Percentiles rank a stretch among this genome's conserved stretches.
Conservation (phyloP, 2,329 filamentous ascomycete genomes). For the Rutstroemia sp. region DNA sequence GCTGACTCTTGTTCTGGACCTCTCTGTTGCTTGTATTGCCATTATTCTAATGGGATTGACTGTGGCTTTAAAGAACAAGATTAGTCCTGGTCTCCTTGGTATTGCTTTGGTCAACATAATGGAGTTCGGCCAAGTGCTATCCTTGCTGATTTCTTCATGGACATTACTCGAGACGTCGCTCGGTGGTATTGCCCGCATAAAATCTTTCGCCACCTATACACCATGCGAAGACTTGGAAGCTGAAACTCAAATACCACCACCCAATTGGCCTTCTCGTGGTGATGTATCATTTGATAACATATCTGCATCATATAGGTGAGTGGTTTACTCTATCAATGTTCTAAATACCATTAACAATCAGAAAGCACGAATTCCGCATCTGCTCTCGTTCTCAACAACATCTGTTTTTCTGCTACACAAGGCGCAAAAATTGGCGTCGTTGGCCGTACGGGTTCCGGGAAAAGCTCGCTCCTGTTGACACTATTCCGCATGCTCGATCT, state of each 20-base stretch:
- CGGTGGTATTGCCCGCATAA: slow-evolving; percentile 14
- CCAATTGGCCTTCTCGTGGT: slow-evolving; percentile 18
- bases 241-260: neutral
- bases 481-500: slow-evolving; percentile 42
- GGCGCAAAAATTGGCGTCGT: slow-evolving; percentile 26
- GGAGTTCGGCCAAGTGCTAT: slow-evolving; percentile 14
- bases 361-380: neutral
- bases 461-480: slow-evolving; percentile 36
- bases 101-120: slow-evolving; percentile 22
- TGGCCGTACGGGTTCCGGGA: slow-evolving; percentile 28
- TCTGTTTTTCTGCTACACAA: slow-evolving; percentile 25
- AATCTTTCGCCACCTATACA: slow-evolving; percentile 1
- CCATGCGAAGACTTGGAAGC: slow-evolving; percentile 3
- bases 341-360: neutral
- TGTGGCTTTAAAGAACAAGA: slow-evolving; percentile 19
- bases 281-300: slow-evolving; percentile 3
- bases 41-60: slow-evolving; percentile 27
- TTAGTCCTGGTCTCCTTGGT: slow-evolving; percentile 19
- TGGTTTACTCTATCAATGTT: neutral
- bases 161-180: slow-evolving; percentile 17
- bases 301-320: slow-evolving; percentile 23
- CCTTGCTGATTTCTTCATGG: slow-evolving; percentile 10
- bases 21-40: slow-evolving; percentile 20
- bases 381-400: slow-evolving; percentile 24
- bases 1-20: slow-evolving; percentile 37